Conservation (phyloP, 257 asterid species). For the Penstemon eatonii region DNA sequence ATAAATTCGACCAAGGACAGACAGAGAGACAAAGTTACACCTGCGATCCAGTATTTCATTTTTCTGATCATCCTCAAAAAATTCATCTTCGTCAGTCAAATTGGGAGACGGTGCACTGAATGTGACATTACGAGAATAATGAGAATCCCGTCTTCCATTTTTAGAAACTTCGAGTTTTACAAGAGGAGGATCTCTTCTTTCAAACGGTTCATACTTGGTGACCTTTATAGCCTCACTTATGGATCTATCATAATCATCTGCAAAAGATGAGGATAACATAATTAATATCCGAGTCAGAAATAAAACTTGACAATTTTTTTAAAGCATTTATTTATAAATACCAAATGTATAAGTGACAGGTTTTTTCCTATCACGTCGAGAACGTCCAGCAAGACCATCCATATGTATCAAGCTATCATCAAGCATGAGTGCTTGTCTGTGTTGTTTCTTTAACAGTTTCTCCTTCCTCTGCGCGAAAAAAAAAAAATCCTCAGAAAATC, state of each 20-base stretch:
- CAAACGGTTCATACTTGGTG: conserved; percentile 79
- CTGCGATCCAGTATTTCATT: conserved; percentile 65
- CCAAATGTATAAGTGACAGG: conserved; percentile 94
- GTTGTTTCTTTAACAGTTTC: conserved; percentile 82
- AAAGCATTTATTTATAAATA: conserved; percentile 28
- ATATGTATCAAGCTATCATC: conserved; percentile 60
- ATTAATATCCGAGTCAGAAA: conserved; percentile 11
- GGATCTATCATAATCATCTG: conserved; percentile 96
- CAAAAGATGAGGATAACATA: conserved; percentile 10
- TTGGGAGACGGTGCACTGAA: conserved; percentile 56
- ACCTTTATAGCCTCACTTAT: conserved; percentile 89
- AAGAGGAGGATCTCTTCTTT: conserved; percentile 47
- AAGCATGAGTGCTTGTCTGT: conserved; percentile 91
- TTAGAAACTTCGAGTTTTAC: conserved; percentile 51
- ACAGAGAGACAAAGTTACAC: conserved; percentile 32
- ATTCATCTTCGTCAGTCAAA: conserved; percentile 59
- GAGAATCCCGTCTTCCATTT: conserved; percentile 71
- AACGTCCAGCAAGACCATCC: conserved; percentile 81
- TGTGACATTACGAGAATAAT: conserved; percentile 40
- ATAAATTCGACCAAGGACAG: background rate
- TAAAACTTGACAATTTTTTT: no score
- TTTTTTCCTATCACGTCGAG: conserved; percentile 83
- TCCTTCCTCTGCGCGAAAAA: conserved; percentile 70
- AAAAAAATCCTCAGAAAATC: background rate
- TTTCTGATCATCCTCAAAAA: conserved; percentile 22